phyloP scores from a whole-genome alignment of 2,329 filamentous ascomycete genomes.

The Pyrenochaeta sp. region DNA sequence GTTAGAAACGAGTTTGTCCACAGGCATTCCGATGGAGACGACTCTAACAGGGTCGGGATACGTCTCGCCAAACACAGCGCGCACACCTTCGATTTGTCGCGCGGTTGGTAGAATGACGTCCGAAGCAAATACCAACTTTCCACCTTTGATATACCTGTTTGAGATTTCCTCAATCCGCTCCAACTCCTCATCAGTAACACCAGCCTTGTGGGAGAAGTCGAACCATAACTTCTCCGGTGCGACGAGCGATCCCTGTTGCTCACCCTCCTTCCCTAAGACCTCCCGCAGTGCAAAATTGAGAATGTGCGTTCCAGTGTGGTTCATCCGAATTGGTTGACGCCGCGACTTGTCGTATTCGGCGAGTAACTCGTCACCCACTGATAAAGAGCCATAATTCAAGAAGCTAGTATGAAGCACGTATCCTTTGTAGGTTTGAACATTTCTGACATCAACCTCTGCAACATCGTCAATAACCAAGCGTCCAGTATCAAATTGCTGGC shows the following conservation, averaged over 20 bases:
- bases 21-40: slow-evolving; percentile 88
- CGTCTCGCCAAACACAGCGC: slow-evolving; percentile 96
- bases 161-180: slow-evolving; percentile 85
- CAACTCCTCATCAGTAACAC: slow-evolving; percentile 78
- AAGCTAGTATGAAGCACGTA: slow-evolving; percentile 94
- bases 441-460: slow-evolving; percentile 85
- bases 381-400: slow-evolving; percentile 83
- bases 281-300: slow-evolving; percentile 93
- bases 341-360: slow-evolving; percentile 94
- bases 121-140: slow-evolving; percentile 82
- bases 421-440: slow-evolving; percentile 93
- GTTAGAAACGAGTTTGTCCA: slow-evolving; percentile 84
- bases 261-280: slow-evolving; percentile 87
- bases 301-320: slow-evolving; percentile 96
- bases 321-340: slow-evolving; percentile 91
- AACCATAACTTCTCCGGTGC: slow-evolving; percentile 97
- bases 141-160: slow-evolving; percentile 86
- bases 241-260: slow-evolving; percentile 95
- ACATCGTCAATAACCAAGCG: slow-evolving; percentile 85
- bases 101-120: slow-evolving; percentile 86
- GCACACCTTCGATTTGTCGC: slow-evolving; percentile 84
- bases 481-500: slow-evolving; percentile 90
- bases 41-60: slow-evolving; percentile 98
- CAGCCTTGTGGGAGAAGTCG: slow-evolving; percentile 93
- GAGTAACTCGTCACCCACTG: slow-evolving; percentile 82